Conservation (phyloP, 768 basidiomycete species). For the Artomyces pyxidatus region DNA sequence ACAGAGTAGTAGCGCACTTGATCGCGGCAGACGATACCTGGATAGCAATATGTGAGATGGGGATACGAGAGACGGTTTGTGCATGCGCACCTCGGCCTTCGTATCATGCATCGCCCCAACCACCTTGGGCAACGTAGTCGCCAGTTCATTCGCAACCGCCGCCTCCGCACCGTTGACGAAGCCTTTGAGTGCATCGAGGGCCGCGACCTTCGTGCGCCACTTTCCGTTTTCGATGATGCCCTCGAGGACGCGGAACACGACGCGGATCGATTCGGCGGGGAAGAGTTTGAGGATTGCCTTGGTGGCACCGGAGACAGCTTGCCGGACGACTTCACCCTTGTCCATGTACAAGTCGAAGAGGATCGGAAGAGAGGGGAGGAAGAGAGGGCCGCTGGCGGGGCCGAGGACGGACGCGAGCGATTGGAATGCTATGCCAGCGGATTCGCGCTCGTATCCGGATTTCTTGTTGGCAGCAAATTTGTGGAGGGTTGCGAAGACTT, state of each 20-base stretch:
- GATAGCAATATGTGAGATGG: background rate
- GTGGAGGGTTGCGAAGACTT: slow-evolving; percentile 58
- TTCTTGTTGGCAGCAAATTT: slow-evolving; percentile 74
- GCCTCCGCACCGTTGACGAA: slow-evolving; percentile 65
- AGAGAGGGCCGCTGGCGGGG: slow-evolving; percentile 57
- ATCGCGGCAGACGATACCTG: slow-evolving; percentile 81
- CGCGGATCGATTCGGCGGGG: slow-evolving; percentile 72
- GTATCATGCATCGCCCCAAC: slow-evolving; percentile 95
- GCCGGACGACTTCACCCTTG: slow-evolving; percentile 87
- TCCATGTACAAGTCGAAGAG: slow-evolving; percentile 86
- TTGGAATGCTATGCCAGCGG: slow-evolving; percentile 73
- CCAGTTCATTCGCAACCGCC: slow-evolving; percentile 78
- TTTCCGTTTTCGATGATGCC: slow-evolving; percentile 76
- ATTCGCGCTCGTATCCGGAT: slow-evolving; percentile 84
- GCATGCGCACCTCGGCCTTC: slow-evolving; percentile 92
- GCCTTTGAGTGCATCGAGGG: slow-evolving; percentile 73
- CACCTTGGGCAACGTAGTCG: slow-evolving; percentile 73
- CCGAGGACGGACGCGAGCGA: slow-evolving; percentile 68
- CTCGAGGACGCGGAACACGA: slow-evolving; percentile 63
- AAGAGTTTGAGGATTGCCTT: slow-evolving; percentile 79
- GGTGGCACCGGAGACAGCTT: slow-evolving; percentile 69
- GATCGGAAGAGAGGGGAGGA: slow-evolving; percentile 68
- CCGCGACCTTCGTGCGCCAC: slow-evolving; percentile 94
- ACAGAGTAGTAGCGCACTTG: slow-evolving; percentile 86
- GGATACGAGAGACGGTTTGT: slow-evolving; percentile 15